Conservation (phyloP, 805 yeast species). For the Zygosaccharomyces rouxii region DNA sequence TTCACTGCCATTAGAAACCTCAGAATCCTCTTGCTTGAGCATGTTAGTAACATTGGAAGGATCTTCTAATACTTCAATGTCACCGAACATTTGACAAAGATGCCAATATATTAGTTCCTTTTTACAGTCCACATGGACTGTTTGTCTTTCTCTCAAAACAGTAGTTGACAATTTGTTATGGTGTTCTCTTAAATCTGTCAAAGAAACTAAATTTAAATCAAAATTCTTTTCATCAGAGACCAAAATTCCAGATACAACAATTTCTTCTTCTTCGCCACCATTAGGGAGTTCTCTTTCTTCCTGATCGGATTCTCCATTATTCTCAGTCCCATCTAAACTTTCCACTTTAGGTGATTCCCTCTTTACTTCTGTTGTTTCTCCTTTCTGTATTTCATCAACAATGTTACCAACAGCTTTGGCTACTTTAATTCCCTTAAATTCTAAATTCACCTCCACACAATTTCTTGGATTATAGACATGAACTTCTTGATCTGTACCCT, state of each 20-base stretch:
- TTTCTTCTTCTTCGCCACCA: slow-evolving; percentile 36
- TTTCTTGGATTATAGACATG: slow-evolving; percentile 89
- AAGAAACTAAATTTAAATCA: slow-evolving; percentile 74
- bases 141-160: slow-evolving; percentile 75
- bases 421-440: slow-evolving; percentile 75
- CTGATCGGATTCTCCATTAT: slow-evolving; percentile 55
- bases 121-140: slow-evolving; percentile 72
- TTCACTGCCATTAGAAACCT: slow-evolving; percentile 10
- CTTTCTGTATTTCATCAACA: slow-evolving; percentile 43
- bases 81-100: slow-evolving; percentile 92
- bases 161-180: slow-evolving; percentile 79
- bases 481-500: slow-evolving; percentile 84
- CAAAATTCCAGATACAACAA: slow-evolving; percentile 69
- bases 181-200: slow-evolving; percentile 84
- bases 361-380: slow-evolving; percentile 29
- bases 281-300: slow-evolving; percentile 40
- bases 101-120: slow-evolving; percentile 83
- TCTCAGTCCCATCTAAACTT: slow-evolving; percentile 72
- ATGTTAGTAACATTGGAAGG: slow-evolving; percentile 38
- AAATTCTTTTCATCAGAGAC: slow-evolving; percentile 78
- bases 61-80: slow-evolving; percentile 58
- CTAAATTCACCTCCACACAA: slow-evolving; percentile 71
- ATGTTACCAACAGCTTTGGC: slow-evolving; percentile 70
- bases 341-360: slow-evolving; percentile 32
- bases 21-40: slow-evolving; percentile 9